phyloP scores from a whole-genome alignment of 148 eudicot species.

The Rhododendron williamsianum region DNA sequence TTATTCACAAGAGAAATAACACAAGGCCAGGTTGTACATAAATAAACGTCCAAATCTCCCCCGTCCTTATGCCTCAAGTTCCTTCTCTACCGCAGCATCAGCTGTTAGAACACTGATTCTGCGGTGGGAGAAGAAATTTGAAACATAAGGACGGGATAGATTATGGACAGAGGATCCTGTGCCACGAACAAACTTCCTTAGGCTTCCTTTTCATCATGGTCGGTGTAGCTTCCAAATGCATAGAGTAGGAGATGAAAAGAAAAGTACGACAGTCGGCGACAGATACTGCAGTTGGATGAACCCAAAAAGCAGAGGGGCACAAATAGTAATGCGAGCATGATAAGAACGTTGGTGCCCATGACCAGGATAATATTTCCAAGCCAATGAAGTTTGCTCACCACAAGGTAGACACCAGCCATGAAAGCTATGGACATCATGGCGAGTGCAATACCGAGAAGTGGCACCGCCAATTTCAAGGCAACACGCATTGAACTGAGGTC shows the following conservation, averaged over 20 bases:
- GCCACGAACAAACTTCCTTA: not conserved
- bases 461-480: not conserved
- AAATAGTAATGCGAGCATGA: slow-evolving; percentile 17
- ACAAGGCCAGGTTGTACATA: not conserved
- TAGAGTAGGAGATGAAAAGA: slow-evolving; percentile 16
- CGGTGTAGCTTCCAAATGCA: slow-evolving; percentile 5
- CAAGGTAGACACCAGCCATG: slow-evolving; percentile 37
- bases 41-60: not conserved
- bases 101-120: not conserved
- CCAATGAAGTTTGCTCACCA: slow-evolving; percentile 32
- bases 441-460: slow-evolving; percentile 33
- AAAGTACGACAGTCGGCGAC: slow-evolving; percentile 8
- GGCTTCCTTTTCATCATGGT: not conserved
- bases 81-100: not conserved
- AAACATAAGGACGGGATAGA: not conserved
- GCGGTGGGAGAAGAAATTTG: not conserved
- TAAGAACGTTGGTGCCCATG: slow-evolving; percentile 25
- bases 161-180: not conserved
- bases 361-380: slow-evolving; percentile 26
- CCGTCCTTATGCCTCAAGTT: not conserved
- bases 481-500: slow-evolving; percentile 21
- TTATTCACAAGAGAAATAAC: not conserved
- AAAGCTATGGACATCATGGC: slow-evolving; percentile 47
- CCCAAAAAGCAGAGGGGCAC: slow-evolving; percentile 21
- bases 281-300: not conserved